Conservation (phyloP, 2,329 filamentous ascomycete genomes). For the Neofusicoccum kwambonambiense region DNA sequence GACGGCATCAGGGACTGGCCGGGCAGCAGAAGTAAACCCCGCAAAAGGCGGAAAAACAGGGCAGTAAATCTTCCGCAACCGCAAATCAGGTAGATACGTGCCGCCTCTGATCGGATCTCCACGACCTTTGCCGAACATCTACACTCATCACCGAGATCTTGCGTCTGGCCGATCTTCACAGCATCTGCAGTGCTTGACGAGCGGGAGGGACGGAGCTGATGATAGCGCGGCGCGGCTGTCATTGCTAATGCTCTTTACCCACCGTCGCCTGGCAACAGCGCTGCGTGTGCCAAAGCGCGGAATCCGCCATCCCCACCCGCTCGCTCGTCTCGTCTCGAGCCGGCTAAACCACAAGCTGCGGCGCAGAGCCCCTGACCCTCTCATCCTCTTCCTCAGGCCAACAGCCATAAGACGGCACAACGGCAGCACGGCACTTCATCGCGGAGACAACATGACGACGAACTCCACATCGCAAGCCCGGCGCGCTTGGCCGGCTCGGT, state of each 20-base stretch:
- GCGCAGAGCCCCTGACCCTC: not conserved
- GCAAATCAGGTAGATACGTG: not conserved
- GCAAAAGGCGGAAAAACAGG: not conserved
- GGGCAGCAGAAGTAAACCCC: not conserved
- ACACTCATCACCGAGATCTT: not conserved
- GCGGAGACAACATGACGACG: not conserved
- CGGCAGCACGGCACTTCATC: not conserved
- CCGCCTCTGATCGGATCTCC: not conserved
- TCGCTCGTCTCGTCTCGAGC: not conserved
- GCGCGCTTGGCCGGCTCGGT: not conserved
- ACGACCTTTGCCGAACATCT: not conserved
- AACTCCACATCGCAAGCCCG: not conserved
- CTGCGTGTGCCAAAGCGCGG: not conserved
- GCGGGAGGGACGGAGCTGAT: not conserved
- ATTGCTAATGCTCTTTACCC: conserved; percentile 5
- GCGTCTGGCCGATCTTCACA: not conserved
- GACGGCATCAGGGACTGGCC: not conserved
- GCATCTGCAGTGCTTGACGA: not conserved
- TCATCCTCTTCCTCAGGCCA: not conserved
- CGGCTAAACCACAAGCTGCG: not conserved
- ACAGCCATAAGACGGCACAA: not conserved
- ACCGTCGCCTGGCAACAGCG: not conserved
- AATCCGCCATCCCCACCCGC: not conserved
- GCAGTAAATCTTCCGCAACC: not conserved
- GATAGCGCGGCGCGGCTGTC: not conserved